A percentile compares a stretch with the other conserved stretches of the same genome.
phyloP scores from a whole-genome alignment of 306 rosid species.

The Cyclanthera cordifolia region DNA sequence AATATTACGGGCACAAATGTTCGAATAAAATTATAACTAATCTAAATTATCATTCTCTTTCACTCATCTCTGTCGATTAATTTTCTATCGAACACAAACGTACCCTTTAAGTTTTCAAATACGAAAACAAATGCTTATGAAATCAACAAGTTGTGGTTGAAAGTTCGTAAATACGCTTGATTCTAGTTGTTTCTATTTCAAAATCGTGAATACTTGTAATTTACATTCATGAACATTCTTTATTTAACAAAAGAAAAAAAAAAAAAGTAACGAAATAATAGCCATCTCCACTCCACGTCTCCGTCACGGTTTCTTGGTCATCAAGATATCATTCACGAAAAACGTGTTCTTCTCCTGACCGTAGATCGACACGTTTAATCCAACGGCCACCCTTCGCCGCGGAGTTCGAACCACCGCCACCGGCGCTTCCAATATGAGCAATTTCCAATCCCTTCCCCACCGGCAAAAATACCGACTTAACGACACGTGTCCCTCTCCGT shows the following conservation, averaged over 20 bases:
- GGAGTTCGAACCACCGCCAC: not conserved
- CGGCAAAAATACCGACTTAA: conserved; percentile 60
- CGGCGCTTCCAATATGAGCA: conserved; percentile 58
- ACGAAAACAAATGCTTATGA: not conserved
- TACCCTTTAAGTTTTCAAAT: too few relatives aligned
- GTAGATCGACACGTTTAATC: conserved; percentile 54
- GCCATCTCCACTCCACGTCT: not conserved
- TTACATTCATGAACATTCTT: too few relatives aligned
- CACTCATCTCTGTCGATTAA: too few relatives aligned
- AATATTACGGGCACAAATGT: too few relatives aligned
- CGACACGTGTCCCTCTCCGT: conserved; percentile 56
- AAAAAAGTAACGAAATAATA: not conserved
- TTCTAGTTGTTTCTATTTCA: not conserved
- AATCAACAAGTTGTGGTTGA: too few relatives aligned
- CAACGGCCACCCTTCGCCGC: conserved; percentile 45
- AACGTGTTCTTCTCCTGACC: conserved; percentile 71
- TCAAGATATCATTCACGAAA: conserved; percentile 28
- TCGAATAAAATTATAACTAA: too few relatives aligned
- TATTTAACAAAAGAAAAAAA: not conserved
- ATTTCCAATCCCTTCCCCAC: conserved; percentile 77
- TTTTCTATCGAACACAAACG: too few relatives aligned
- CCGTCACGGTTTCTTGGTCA: not conserved
- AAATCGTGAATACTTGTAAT: too few relatives aligned
- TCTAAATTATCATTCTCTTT: too few relatives aligned
- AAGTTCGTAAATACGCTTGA: not conserved